phyloP scores from a whole-genome alignment of 257 asterid genomes.

The Pogostemon cablin region DNA sequence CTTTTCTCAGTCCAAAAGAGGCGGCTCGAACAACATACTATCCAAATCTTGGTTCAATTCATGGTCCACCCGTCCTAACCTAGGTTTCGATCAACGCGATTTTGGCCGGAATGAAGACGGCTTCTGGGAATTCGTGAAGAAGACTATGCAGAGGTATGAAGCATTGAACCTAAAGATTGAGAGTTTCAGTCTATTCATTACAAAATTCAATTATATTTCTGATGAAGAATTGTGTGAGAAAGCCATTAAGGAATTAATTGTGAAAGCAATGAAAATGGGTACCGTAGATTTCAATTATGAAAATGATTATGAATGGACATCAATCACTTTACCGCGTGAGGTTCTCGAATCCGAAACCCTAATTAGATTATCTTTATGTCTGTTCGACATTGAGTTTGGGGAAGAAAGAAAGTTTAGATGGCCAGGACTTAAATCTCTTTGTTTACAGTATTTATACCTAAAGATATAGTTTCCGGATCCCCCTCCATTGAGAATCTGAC shows the following conservation, averaged over 20 bases:
- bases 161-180: slow-evolving; percentile 15
- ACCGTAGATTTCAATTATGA: slow-evolving; percentile 1
- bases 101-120: not conserved
- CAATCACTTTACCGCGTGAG: not conserved
- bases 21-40: slow-evolving; percentile 15
- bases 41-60: slow-evolving; percentile 32
- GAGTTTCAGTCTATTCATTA: slow-evolving; percentile 22
- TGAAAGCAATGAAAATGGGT: slow-evolving; percentile 23
- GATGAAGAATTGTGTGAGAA: no score
- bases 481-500: no score
- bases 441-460: no score
- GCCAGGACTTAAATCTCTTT: no score
- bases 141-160: slow-evolving; percentile 26
- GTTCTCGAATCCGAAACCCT: slow-evolving; percentile 13
- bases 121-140: not conserved
- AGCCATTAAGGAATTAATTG: slow-evolving; percentile 19
- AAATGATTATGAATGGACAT: not conserved
- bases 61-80: slow-evolving; percentile 25
- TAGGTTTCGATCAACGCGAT: not conserved
- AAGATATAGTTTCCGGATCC: no score
- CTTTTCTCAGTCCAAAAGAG: slow-evolving; percentile 17
- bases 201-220: no score
- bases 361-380: not conserved
- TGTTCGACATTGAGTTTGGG: not conserved
- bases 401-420: no score